Base-by-base conservation (phyloP, 176 grass and related monocot species). In the Melocanna baccifera region DNA sequence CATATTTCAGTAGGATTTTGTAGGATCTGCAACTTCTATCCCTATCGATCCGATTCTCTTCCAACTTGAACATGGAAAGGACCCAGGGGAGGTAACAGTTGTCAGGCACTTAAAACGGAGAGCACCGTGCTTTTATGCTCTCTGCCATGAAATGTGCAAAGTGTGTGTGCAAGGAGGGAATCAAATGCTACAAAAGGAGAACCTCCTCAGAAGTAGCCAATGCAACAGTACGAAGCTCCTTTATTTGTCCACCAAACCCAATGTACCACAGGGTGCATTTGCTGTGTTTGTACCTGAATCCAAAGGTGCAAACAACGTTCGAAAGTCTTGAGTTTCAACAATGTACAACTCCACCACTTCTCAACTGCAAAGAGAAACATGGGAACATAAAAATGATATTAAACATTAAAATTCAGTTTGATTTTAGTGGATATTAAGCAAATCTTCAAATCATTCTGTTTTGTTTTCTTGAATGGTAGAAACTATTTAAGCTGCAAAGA, bases 181-280 rank as follows among this genome's bases (percentile, higher is more conserved):
- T 85, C 83, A 81, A 62, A 37, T 76, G 71, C 55, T 29, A 57
- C 58, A 34, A 45, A 34, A 76, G 77, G 32, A 69, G 77, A 53
- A 71, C 53, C 71, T 77, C 77, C 22, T 52, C 22, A 67, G 71
- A 89, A 71, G 77, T 77, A 69, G 83, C 83, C 71, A 77, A 80
- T 47, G 79, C 37, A 83, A 78, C 67, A 73, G 66, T 69, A 77
- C 55, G 15, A 70, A 77, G 11, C 50, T 16, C 50, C 63, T 82
- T 77, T 82, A 89, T 70, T 55, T 81, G 78, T 30, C 46, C 78
- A 86, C 66, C 56, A 71, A 90, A 83, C 84, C 77, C 78, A 57
- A 47, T 53, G 83, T 69, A 58, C 57, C 78, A 77, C 37, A 18
- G 18, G 50, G 25, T 28, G 63, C 88, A 71, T 82, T 84, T 48